A percentile compares a stretch with the other conserved stretches of the same genome.
These are phyloP conservation scores for Fusarium camptoceras DNA, from an alignment of 2,329 filamentous ascomycete genomes.

Conservation along the genomic window DNA sequence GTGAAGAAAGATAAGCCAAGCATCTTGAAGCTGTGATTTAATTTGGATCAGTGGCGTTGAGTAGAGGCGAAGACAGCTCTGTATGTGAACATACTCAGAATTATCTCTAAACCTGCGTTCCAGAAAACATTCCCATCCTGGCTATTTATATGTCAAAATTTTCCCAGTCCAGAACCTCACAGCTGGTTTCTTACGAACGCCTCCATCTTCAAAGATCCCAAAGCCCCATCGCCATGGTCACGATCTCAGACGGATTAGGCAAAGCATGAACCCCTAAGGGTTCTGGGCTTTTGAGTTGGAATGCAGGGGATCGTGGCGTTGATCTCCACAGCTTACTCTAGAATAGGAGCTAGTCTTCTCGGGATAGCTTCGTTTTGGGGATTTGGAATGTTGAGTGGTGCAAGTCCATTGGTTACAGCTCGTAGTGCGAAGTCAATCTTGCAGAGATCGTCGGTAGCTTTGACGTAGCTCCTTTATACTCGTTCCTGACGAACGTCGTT, in stretches of 20 bases:
- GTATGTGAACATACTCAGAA: slow-evolving; percentile 1
- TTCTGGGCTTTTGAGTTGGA: slow-evolving; percentile 25
- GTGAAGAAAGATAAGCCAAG: slow-evolving; percentile 39
- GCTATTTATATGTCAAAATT: slow-evolving; percentile 7
- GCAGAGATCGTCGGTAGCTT: not conserved
- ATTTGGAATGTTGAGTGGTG: slow-evolving; percentile 19
- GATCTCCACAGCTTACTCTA: not conserved
- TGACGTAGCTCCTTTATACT: slow-evolving; percentile 5
- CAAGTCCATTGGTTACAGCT: not conserved
- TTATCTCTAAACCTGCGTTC: not conserved
- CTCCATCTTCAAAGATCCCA: slow-evolving; percentile 13
- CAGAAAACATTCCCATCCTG: not conserved
- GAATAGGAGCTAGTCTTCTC: not conserved
- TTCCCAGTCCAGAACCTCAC: not conserved
- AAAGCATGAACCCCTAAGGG: slow-evolving; percentile 15
- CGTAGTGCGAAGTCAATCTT: slow-evolving; percentile 7
- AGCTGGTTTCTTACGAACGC: not conserved
- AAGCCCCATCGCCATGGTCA: slow-evolving; percentile 14
- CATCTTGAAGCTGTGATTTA: slow-evolving; percentile 20
- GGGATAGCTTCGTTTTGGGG: not conserved
- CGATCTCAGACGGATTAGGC: slow-evolving; percentile 25
- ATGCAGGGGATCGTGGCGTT: slow-evolving; percentile 31
- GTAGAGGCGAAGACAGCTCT: not conserved
- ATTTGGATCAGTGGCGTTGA: not conserved
- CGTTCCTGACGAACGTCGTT: slow-evolving; percentile 14